Evolutionary conservation across 1,284 basidiomycete species (phyloP).

Genomic region (Laetiporus sulphureus): DNA sequence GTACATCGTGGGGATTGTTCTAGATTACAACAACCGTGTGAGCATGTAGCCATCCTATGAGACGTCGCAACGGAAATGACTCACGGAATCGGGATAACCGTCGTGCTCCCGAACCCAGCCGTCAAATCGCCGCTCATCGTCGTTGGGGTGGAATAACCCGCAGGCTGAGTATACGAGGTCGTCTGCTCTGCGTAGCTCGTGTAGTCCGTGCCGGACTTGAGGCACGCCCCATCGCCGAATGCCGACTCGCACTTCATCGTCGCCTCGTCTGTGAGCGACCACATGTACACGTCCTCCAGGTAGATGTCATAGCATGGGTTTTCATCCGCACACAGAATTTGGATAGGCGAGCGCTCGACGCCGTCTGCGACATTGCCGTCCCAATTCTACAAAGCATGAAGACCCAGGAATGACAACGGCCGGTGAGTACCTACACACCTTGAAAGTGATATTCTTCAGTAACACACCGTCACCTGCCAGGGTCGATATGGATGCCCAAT

Average conservation of each 20-base stretch:
- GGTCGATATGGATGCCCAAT: conserved; percentile 22
- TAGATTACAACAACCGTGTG: conserved; percentile 3
- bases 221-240: conserved; percentile 27
- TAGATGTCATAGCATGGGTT: conserved; percentile 28
- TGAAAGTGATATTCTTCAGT: conserved; percentile 26
- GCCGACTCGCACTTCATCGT: conserved; percentile 27
- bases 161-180: conserved; percentile 17
- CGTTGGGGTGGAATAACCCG: conserved; percentile 24
- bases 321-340: conserved; percentile 27
- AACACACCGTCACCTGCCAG: conserved; percentile 22
- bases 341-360: conserved; percentile 24
- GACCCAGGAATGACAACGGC: too few relatives aligned
- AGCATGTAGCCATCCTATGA: background rate
- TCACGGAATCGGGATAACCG: conserved; percentile 28
- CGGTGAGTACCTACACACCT: conserved; percentile 9
- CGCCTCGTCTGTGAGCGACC: conserved; percentile 23
- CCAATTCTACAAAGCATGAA: conserved; percentile 28
- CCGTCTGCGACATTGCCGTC: conserved; percentile 26
- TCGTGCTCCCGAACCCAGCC: conserved; percentile 23
- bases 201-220: conserved; percentile 18
- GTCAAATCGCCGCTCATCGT: conserved; percentile 25
- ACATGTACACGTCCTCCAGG: conserved; percentile 28
- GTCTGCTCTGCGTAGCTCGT: conserved; percentile 21
- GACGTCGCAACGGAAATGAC: conserved; percentile 10
- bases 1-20: conserved; percentile 27